Base-by-base conservation (phyloP, 2,329 filamentous ascomycete genomes). In the Boeremia lycopersici region DNA sequence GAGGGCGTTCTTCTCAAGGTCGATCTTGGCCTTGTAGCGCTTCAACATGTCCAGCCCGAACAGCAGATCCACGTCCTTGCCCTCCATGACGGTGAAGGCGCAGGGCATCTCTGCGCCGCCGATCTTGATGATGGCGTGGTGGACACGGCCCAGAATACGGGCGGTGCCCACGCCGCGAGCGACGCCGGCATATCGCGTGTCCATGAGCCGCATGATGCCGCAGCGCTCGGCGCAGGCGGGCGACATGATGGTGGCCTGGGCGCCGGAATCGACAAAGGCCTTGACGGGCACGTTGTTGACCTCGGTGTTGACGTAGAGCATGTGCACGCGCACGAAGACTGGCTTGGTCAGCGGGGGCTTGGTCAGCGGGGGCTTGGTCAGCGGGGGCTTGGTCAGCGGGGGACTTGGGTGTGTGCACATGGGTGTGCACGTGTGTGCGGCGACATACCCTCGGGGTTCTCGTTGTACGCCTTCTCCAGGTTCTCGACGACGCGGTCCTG, bases 81-180 rank as follows among this genome's bases (percentile, higher is more conserved):
- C 95, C 78, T 99, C 95, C 95, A 99, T 99, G 70, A 99, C 95
- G 3, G 95, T 99, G 75, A 99, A 99, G 56, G 92, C 95, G 78
- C 93, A 98, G 2, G 93, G 89, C 64, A 99, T 81, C 72, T 91
- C 92, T 59, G 93, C 85, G 36, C 84, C 86, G 48, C 93, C 95
- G 64, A 99, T 95, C 76, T 91, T 93, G 76, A 99, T 96, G 75
- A 93, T 91, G 9, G 95, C 95, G 19, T 91, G 91, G 75, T 99
- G 95, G 3, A 99, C 95, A 47, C 95, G 90, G 29, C 95, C 95
- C 17, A 99, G 87, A 65, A 99, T 98, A 53, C 88, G 89, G 23
- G 95, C 95, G 0, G 95, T 98, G 48, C 95, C 95, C 2, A 99
- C 95, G 60, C 95, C 95, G 56, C 90, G 89, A 38, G 95, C 95